Conservation (phyloP, 192 early-diverging fungal genomes). For the Coemansia sp. region DNA sequence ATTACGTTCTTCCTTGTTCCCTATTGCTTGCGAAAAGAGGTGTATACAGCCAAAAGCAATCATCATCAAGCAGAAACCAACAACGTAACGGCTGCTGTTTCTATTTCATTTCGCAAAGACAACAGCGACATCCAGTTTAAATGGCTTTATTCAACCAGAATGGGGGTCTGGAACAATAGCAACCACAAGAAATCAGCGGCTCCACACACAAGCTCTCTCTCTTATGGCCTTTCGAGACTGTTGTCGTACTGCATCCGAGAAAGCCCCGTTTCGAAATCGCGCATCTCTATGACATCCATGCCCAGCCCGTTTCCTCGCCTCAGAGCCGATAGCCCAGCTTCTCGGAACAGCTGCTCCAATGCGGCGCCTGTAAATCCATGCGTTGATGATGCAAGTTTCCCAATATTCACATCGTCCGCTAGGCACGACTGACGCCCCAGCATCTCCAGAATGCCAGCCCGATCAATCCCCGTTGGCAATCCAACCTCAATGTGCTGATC, state of each 20-base stretch:
- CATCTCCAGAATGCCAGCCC: conserved; percentile 68
- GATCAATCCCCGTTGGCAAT: conserved; percentile 60
- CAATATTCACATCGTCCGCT: conserved; percentile 53
- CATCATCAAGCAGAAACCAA: too few species aligned
- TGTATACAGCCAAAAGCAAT: too few species aligned
- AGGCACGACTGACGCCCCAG: conserved; percentile 65
- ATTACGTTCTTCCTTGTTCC: neutral
- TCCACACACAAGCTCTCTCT: neutral
- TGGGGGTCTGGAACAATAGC: too few species aligned
- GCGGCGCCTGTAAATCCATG: conserved; percentile 39
- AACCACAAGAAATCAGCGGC: too few species aligned
- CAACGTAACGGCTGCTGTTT: too few species aligned
- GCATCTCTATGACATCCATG: conserved; percentile 14
- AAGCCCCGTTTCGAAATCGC: conserved; percentile 25
- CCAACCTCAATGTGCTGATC: conserved; percentile 80
- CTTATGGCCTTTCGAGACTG: neutral
- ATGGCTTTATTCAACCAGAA: too few species aligned
- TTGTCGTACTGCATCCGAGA: conserved; percentile 1
- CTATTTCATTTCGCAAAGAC: too few species aligned
- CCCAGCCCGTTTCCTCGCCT: conserved; percentile 7
- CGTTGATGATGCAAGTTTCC: conserved; percentile 23
- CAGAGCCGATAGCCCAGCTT: conserved; percentile 45
- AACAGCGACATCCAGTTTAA: too few species aligned
- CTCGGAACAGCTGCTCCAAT: conserved; percentile 47
- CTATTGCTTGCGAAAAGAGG: neutral